phyloP scores from a whole-genome alignment of 805 yeast species.

The Cyberlindnera misumaiensis region DNA sequence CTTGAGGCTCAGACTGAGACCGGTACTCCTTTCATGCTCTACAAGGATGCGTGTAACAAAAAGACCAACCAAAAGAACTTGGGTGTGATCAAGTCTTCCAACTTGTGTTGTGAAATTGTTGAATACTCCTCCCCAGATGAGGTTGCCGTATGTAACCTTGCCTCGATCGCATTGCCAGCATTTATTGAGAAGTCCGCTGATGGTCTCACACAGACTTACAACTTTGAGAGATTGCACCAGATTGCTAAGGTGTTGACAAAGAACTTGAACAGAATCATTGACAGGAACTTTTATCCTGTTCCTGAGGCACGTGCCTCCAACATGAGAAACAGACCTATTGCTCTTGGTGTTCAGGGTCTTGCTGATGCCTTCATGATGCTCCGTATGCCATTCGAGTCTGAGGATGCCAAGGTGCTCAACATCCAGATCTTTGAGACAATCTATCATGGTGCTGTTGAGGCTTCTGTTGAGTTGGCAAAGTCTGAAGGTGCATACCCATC shows the following conservation, averaged over 20 bases:
- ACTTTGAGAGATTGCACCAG: constrained; percentile 68
- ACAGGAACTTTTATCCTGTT: constrained; percentile 80
- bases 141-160: constrained; percentile 93
- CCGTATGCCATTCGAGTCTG: constrained; percentile 81
- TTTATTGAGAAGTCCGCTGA: constrained; percentile 49
- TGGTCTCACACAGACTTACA: constrained; percentile 42
- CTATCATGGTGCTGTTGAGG: constrained; percentile 88
- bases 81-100: constrained; percentile 89
- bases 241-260: constrained; percentile 71
- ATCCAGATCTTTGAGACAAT: constrained; percentile 90
- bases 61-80: constrained; percentile 89
- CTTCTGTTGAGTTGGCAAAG: constrained; percentile 75
- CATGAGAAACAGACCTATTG: constrained; percentile 82
- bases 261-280: constrained; percentile 79
- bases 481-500: constrained; percentile 63
- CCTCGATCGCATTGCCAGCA: constrained; percentile 82
- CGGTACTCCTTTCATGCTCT: constrained; percentile 91
- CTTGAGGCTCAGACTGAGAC: constrained; percentile 92
- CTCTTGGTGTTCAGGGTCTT: constrained; percentile 97
- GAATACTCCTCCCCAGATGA: constrained; percentile 91
- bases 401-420: constrained; percentile 69
- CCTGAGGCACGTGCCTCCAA: constrained; percentile 71
- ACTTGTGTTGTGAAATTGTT: constrained; percentile 89
- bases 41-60: constrained; percentile 84
- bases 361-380: constrained; percentile 82